Base-by-base conservation (phyloP, 305 asterid genomes). In the Fraxinus velutina region DNA sequence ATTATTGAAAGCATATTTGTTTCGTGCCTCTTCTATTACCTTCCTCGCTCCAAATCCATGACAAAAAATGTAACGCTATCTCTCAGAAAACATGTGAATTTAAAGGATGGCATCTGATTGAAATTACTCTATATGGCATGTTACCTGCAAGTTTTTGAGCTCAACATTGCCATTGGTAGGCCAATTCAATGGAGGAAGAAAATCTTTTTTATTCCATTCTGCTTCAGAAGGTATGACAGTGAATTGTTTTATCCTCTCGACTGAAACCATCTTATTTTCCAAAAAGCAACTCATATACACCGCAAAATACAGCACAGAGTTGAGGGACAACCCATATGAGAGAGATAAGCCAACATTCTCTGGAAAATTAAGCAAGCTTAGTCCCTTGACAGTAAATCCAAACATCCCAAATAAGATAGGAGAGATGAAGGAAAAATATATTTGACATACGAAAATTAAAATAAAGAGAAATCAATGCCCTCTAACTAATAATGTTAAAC, bases 261-360 rank as follows among this genome's bases (percentile, higher is more conserved):
- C 98, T 0, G 97, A 96, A 76, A 96, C 98, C 99, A 96, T 94
- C 87, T 89, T 92, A 81, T 96, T 96, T 83, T 96, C 99, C 89
- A 96, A 52, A 60, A 92, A 86, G 91, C 99, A 96, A 74, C 98
- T 94, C 66, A 86, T 80, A 87, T 89, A 92, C 47, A 94, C 81
- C 44, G 95, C 90, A 86, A 81, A 93, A 86, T 89, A 96, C 76
- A 96, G 87, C 82, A 90, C 91, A 7, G 88, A 8, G 13, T 96
- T 96, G 34, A 96, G 94, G 7, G 98, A 93, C 88, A 96, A 70
- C 10, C 99, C 99, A 55, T 96, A 96, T 8, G 99, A 96, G 42
- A 96, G 91, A 8, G 97, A 91, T 75, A 96, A 83, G 1, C 99
- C 99, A 3, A 96, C 98, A n/a, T 96, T 91, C 86, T 94, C 98